Base-by-base conservation (phyloP, 176 grass and related monocot genomes). In the barley (Hordeum vulgare) region DNA sequence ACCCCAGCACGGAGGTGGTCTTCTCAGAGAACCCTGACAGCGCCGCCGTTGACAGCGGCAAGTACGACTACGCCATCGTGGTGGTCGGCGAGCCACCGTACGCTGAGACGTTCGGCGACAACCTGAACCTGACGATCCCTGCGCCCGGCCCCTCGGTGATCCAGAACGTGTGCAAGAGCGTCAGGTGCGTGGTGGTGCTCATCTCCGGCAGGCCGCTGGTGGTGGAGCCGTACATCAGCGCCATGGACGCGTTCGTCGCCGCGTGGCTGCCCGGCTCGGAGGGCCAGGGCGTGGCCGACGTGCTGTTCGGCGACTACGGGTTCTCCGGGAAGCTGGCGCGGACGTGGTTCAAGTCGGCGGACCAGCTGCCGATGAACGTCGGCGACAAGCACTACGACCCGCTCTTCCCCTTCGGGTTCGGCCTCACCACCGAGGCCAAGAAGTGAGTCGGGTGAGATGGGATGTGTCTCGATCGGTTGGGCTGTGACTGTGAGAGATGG, bases 321-420 rank as follows among this genome's bases (percentile, higher is more conserved):
- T 98, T 98, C 85, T 72, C 85, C 1, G 96, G 96, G n/a, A 98
- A 95, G 82, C 88, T 95, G 57, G 61, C 93, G 3, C 61, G 96
- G 66, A 98, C 96, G 13, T 98, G 96, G 96, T 98, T 98, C 90
- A 95, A 82, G 87, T 93, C 93, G 0, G 96, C 89, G 41, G 90
- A 95, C 54, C 96, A 98, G 80, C 89, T 98, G 73, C 96, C 96
- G 33, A 98, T 98, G 95, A 98, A 93, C 81, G 86, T 86, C 2
- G 95, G 95, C 9, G 95, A 98, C 80, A 35, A 61, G 64, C 76
- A 93, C 72, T 98, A 98, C 62, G 90, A 98, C 83, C 96, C 96
- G 44, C 72, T 98, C 11, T 98, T 95, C 77, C 90, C 90, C 0
- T 93, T 98, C 51, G 96, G 93, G 0, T 93, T 83, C 14, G 96